These are phyloP conservation scores for Colletotrichum horii DNA, from an alignment of 2,329 filamentous ascomycete genomes.

Conservation along the genomic window DNA sequence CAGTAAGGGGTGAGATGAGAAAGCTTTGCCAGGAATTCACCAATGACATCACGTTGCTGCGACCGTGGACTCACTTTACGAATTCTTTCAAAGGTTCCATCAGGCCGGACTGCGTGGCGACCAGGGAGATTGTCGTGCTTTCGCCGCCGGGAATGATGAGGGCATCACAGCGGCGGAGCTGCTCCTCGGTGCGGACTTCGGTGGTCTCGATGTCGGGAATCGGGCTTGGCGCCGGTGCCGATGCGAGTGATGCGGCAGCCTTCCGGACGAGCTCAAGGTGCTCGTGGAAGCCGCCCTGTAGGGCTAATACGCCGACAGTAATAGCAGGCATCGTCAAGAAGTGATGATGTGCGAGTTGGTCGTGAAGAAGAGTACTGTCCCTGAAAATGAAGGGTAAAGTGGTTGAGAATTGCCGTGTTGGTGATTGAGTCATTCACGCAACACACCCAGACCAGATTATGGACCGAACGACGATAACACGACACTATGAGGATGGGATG, in stretches of 20 bases:
- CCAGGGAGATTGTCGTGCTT: constrained; percentile 90
- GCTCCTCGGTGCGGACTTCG: constrained; percentile 77
- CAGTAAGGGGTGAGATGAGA: background rate
- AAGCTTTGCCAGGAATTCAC: background rate
- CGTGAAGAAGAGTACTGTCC: background rate
- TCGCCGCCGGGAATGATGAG: constrained; percentile 93
- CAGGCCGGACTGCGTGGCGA: constrained; percentile 80
- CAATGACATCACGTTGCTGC: background rate
- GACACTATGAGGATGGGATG: background rate
- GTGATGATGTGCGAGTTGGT: background rate
- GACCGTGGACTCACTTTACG: constrained; percentile 72
- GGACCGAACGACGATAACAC: background rate
- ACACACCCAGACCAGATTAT: background rate
- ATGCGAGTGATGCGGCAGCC: constrained; percentile 61
- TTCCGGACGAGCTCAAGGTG: constrained; percentile 78
- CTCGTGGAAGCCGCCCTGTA: constrained; percentile 93
- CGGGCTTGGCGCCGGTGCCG: constrained; percentile 22
- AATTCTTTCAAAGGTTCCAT: constrained; percentile 86
- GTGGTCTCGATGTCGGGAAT: constrained; percentile 58
- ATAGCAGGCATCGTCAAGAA: constrained; percentile 27
- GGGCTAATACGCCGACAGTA: constrained; percentile 69
- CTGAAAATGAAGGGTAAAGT: background rate
- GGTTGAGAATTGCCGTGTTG: background rate
- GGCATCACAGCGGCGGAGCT: constrained; percentile 78
- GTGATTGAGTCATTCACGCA: constrained; percentile 8